Conservation (phyloP, 2,329 filamentous ascomycete species). For the Claviceps digitariae region DNA sequence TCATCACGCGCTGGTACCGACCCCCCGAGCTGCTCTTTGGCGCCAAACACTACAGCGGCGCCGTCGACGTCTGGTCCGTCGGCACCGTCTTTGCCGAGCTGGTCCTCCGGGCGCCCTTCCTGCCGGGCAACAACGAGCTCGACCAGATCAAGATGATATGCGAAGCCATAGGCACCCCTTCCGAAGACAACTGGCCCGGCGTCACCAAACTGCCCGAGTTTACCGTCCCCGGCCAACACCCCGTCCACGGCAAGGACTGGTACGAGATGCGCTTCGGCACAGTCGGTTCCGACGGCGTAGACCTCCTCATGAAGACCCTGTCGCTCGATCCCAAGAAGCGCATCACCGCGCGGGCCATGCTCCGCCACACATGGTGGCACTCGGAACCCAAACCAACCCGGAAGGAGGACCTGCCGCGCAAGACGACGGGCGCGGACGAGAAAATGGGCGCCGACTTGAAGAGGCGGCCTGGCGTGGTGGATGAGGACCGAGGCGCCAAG, state of each 20-base stretch:
- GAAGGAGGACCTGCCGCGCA: slow-evolving; percentile 69
- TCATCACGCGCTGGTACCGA: slow-evolving; percentile 94
- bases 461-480: slow-evolving; percentile 48
- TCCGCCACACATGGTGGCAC: slow-evolving; percentile 78
- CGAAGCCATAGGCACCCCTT: slow-evolving; percentile 76
- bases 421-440: slow-evolving; percentile 45
- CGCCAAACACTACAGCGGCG: slow-evolving; percentile 75
- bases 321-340: slow-evolving; percentile 76
- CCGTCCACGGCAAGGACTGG: slow-evolving; percentile 53
- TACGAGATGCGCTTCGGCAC: slow-evolving; percentile 69
- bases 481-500: slow-evolving; percentile 55
- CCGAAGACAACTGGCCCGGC: slow-evolving; percentile 90
- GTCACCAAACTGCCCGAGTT: slow-evolving; percentile 71
- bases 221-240: slow-evolving; percentile 51
- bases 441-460: slow-evolving; percentile 75
- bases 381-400: slow-evolving; percentile 70
- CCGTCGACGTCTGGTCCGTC: slow-evolving; percentile 89
- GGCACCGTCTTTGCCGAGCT: slow-evolving; percentile 90
- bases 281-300: slow-evolving; percentile 69
- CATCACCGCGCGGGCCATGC: slow-evolving; percentile 61
- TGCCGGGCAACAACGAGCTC: slow-evolving; percentile 73
- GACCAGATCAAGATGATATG: slow-evolving; percentile 77
- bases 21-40: slow-evolving; percentile 90
- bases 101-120: slow-evolving; percentile 66
- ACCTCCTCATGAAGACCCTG: slow-evolving; percentile 76